A percentile compares a stretch with the other conserved stretches of the same genome.
phyloP scores from a whole-genome alignment of 2,329 filamentous ascomycete species.

The Calycina marina region DNA sequence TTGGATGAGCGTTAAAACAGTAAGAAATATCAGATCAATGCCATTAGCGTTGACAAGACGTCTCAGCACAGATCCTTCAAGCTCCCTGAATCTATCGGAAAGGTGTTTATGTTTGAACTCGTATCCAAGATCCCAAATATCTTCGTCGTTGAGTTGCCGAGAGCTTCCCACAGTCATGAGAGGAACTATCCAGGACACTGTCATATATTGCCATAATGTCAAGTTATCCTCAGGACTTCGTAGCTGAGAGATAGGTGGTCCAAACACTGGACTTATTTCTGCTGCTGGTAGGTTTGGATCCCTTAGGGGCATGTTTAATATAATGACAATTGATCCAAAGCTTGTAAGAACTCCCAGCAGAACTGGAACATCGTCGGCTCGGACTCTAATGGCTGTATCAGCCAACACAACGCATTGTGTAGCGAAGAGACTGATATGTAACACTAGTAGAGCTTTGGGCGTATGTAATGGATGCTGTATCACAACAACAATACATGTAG shows the following conservation, averaged over 20 bases:
- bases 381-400: constrained; percentile 18
- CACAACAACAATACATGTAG: constrained; percentile 11
- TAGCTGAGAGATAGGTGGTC: constrained; percentile 39
- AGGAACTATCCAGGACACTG: constrained; percentile 68
- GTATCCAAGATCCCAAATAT: constrained; percentile 68
- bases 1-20: constrained; percentile 45
- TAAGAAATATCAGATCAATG: constrained; percentile 52
- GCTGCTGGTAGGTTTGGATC: constrained; percentile 37
- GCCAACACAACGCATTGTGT: constrained; percentile 16
- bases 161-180: constrained; percentile 50
- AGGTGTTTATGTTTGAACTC: constrained; percentile 71
- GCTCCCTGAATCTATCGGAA: constrained; percentile 58
- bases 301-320: constrained; percentile 57
- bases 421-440: constrained; percentile 12
- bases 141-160: constrained; percentile 57
- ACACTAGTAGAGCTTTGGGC: constrained; percentile 13
- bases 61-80: constrained; percentile 56
- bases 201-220: constrained; percentile 71
- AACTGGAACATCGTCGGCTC: constrained; percentile 5
- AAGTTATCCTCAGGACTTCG: constrained; percentile 70
- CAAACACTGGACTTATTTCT: constrained; percentile 44
- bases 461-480: constrained; percentile 14
- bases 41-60: constrained; percentile 64
- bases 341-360: constrained; percentile 27
- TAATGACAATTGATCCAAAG: constrained; percentile 32